A percentile compares a stretch with the other conserved stretches of the same genome.
Evolutionary conservation across 2,329 filamentous ascomycete species (phyloP).

Genomic region (Nothophoma quercina): DNA sequence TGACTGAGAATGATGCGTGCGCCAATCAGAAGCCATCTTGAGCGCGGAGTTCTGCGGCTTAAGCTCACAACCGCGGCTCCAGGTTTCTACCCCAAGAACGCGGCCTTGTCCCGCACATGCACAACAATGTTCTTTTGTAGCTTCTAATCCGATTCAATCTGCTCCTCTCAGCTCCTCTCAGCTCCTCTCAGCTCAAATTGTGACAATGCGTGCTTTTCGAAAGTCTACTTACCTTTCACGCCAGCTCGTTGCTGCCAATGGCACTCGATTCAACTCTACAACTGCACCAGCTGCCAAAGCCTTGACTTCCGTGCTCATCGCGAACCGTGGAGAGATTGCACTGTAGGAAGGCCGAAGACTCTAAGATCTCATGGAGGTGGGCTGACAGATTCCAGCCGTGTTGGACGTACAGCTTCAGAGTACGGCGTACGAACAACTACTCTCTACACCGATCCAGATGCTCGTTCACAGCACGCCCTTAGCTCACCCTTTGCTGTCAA

Average conservation of each 20-base stretch:
- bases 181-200: conserved; percentile 13
- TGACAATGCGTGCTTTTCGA: conserved; percentile 47
- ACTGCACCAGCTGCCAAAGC: conserved; percentile 44
- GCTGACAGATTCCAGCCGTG: conserved; percentile 62
- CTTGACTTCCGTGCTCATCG: conserved; percentile 86
- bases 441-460: conserved; percentile 92
- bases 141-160: conserved; percentile 20
- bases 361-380: not conserved
- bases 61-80: conserved; percentile 34
- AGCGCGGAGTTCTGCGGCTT: conserved; percentile 36
- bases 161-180: conserved; percentile 19
- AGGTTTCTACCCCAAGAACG: conserved; percentile 15
- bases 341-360: conserved; percentile 57
- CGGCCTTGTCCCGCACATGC: conserved; percentile 18
- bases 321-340: conserved; percentile 96
- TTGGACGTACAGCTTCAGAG: conserved; percentile 84
- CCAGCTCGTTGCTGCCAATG: conserved; percentile 43
- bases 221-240: conserved; percentile 45
- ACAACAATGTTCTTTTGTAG: conserved; percentile 29
- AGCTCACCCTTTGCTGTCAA: conserved; percentile 84
- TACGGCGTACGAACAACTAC: conserved; percentile 94
- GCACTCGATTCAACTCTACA: conserved; percentile 43
- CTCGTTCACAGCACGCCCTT: conserved; percentile 84
- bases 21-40: conserved; percentile 25
- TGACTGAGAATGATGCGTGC: conserved; percentile 6